Conservation (phyloP, 2,329 filamentous ascomycete genomes). For the Ascochyta lentis region DNA sequence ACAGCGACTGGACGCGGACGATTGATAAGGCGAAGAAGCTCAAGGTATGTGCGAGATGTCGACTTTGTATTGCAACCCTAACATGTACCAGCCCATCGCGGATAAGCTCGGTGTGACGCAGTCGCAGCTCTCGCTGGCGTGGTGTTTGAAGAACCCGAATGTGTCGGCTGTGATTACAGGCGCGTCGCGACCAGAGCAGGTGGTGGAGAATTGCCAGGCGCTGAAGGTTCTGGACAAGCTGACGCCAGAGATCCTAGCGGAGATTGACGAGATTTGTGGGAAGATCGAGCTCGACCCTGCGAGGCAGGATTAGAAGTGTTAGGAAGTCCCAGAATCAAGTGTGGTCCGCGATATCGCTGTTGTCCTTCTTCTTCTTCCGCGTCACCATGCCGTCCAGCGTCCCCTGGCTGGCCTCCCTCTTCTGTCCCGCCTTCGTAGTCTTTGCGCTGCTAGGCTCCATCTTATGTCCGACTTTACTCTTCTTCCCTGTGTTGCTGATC, state of each 20-base stretch:
- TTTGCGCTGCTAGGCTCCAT: conserved; percentile 8
- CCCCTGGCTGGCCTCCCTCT: conserved; percentile 62
- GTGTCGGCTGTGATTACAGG: conserved; percentile 42
- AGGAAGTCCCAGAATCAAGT: conserved; percentile 3
- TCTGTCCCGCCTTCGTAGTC: conserved; percentile 58
- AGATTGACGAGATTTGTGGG: conserved; percentile 45
- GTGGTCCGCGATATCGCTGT: conserved; percentile 23
- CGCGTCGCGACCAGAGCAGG: conserved; percentile 39
- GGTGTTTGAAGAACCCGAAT: conserved; percentile 46
- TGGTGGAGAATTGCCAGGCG: conserved; percentile 50
- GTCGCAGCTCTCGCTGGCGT: conserved; percentile 45
- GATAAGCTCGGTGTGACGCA: conserved; percentile 68
- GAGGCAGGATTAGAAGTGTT: conserved; percentile 23
- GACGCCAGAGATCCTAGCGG: conserved; percentile 54
- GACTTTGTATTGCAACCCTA: conserved; percentile 1
- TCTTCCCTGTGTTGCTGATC: conserved; percentile 8
- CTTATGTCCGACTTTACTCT: conserved; percentile 61
- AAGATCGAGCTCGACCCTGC: conserved; percentile 32
- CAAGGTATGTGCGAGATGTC: conserved; percentile 27
- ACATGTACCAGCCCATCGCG: conserved; percentile 57
- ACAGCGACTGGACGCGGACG: conserved; percentile 61
- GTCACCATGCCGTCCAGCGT: conserved; percentile 45
- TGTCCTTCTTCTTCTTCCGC: conserved; percentile 39
- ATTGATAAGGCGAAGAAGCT: conserved; percentile 63
- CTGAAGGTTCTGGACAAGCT: conserved; percentile 54